Evolutionary conservation across 2,329 filamentous ascomycete genomes (phyloP), one percentile per base, ranked within the genome.

Genomic region (Talaromyces verruculosus): DNA sequence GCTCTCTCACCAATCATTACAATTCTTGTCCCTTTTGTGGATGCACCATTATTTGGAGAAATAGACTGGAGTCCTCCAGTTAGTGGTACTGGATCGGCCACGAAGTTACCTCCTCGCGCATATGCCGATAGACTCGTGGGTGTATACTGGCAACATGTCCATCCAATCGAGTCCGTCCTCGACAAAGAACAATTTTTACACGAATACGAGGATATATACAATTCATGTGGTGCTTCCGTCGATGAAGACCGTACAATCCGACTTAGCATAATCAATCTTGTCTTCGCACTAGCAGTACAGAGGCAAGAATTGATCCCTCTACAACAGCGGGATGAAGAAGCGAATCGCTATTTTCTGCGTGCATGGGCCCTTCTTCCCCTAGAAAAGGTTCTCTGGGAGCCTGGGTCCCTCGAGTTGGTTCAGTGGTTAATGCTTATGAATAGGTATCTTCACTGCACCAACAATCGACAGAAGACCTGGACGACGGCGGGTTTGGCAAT

Each of bases 391-490:
- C 49, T 71, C 35, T 71, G 69, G 68, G 59, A 65, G 5, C 64
- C 69, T 55, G 68, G 60, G 3, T 68, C 69, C 6, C 45, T 69
- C 19, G 68, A 71, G 58, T 35, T 63, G 47, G 64, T 70, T 17
- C 69, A 71, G 37, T 69, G 67, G 30, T 53, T 71, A 47, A 70
- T 71, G 64, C 65, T 71, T 37, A 66, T 69, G 61, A 71, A 70
- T 33, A 65, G 69, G 55, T 71, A 70, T 49, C 67, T 71, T 37
- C 69, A 71, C 51, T 71, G 69, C 64, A 70, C 69, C 13, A 65
- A 55, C 43, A 65, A 69, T 49, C 67, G 68, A 55, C 68, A 68
- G 11, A 70, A 70, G 64, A 71, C 69, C 25, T 70, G 69, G 68
- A 69, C 69, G 64, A 71, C 69, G 5, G 69, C 68, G 13, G 67